phyloP scores from a whole-genome alignment of 23 red algal species.

The Gracilaria gracilis region DNA sequence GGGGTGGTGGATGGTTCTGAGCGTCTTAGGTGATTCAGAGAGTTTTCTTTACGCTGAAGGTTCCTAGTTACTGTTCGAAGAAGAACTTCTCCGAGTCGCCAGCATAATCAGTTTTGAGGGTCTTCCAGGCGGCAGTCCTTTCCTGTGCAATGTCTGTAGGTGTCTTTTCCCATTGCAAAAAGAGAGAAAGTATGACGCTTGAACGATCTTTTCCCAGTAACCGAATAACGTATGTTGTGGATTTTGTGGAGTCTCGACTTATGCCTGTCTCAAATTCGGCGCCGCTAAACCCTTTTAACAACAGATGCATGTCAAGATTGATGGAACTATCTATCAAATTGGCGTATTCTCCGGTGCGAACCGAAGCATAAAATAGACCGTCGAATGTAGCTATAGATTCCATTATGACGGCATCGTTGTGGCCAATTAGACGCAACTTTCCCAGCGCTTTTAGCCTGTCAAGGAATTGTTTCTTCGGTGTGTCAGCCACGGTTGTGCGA shows the following conservation, averaged over 20 bases:
- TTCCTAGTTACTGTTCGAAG: conserved; percentile 24
- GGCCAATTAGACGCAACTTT: conserved; percentile 61
- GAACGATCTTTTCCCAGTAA: conserved; percentile 81
- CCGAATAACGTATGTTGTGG: conserved; percentile 91
- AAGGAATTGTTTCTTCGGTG: conserved; percentile 80
- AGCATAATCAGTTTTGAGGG: conserved; percentile 77
- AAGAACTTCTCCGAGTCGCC: conserved; percentile 49
- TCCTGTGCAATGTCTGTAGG: conserved; percentile 67
- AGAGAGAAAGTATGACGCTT: conserved; percentile 68
- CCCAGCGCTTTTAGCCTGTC: conserved; percentile 63
- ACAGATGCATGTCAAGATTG: conserved; percentile 96
- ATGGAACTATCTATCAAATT: conserved; percentile 89
- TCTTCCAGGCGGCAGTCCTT: conserved; percentile 81
- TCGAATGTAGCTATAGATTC: conserved; percentile 88
- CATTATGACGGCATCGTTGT: conserved; percentile 84
- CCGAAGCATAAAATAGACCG: conserved; percentile 86
- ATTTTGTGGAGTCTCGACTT: conserved; percentile 54
- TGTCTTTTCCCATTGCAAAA: conserved; percentile 85
- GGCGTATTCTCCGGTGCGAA: conserved; percentile 81
- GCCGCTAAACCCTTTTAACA: conserved; percentile 70
- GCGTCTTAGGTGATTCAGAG: conserved; percentile 20
- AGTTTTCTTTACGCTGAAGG: conserved; percentile 5
- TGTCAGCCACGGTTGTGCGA: conserved; percentile 59
- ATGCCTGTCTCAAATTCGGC: conserved; percentile 90
- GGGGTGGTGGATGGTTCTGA: conserved; percentile 68